Conservation (phyloP, 371 early-diverging fungal species). For the Rhizoclosmatium hyalinum region DNA sequence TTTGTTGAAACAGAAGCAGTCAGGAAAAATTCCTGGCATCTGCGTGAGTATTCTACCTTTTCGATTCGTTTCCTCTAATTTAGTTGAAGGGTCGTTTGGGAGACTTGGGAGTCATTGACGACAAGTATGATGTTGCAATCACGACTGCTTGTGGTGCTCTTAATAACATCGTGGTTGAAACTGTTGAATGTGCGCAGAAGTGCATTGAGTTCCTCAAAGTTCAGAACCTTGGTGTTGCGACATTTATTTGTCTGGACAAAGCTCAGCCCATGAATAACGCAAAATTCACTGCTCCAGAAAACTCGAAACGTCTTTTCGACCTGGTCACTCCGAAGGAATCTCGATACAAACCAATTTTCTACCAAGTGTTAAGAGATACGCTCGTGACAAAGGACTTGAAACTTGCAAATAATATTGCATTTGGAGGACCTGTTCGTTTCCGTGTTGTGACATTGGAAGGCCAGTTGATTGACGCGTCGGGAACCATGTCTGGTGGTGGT, state of each 20-base stretch:
- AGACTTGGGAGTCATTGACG: constrained; percentile 94
- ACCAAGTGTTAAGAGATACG: constrained; percentile 90
- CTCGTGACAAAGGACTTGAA: constrained; percentile 87
- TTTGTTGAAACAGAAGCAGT: constrained; percentile 78
- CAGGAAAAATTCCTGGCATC: constrained; percentile 85
- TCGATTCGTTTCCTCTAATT: neutral
- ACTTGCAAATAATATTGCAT: constrained; percentile 95
- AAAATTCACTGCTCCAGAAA: constrained; percentile 64
- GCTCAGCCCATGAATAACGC: constrained; percentile 56
- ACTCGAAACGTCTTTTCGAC: constrained; percentile 91
- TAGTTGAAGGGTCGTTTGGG: constrained; percentile 84
- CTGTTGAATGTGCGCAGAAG: constrained; percentile 88
- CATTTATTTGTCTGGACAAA: constrained; percentile 89
- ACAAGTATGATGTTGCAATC: constrained; percentile 95
- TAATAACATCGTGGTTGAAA: constrained; percentile 96
- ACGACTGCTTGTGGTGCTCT: constrained; percentile 90
- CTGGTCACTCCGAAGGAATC: constrained; percentile 81
- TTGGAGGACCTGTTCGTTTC: constrained; percentile 73
- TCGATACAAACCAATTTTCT: constrained; percentile 86
- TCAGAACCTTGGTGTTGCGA: constrained; percentile 88
- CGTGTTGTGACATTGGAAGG: constrained; percentile 98
- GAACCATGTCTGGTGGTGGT: constrained; percentile 98
- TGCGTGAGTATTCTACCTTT: constrained; percentile 56
- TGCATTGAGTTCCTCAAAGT: constrained; percentile 92
- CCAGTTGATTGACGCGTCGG: constrained; percentile 93